Conservation (phyloP, 2,329 filamentous ascomycete species). For the Phialophora macrospora region DNA sequence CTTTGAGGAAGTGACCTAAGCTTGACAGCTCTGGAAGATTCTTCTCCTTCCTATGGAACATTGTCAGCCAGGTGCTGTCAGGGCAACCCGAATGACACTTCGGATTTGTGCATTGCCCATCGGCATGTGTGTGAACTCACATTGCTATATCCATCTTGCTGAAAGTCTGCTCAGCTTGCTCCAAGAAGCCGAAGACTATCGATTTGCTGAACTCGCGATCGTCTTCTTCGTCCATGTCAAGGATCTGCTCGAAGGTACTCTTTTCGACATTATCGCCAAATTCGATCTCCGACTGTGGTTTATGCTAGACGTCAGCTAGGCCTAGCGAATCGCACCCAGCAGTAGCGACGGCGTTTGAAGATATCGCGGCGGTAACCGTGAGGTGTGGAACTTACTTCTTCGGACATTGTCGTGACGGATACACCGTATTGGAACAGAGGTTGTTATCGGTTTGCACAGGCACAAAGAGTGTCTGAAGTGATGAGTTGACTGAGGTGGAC, state of each 20-base stretch:
- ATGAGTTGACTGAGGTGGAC: neutral
- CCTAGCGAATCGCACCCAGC: neutral
- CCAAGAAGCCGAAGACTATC: conserved; percentile 91
- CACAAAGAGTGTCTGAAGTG: neutral
- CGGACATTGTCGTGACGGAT: conserved; percentile 20
- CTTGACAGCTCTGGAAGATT: conserved; percentile 77
- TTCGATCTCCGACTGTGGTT: conserved; percentile 51
- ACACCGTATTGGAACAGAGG: neutral
- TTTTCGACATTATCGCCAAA: conserved; percentile 78
- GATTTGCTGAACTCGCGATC: conserved; percentile 85
- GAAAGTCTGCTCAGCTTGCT: conserved; percentile 87
- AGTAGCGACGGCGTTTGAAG: neutral
- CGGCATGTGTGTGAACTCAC: conserved; percentile 55
- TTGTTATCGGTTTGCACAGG: neutral
- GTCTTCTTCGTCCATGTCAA: conserved; percentile 95
- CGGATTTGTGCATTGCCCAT: neutral
- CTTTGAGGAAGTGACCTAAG: conserved; percentile 95
- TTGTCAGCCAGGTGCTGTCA: conserved; percentile 7
- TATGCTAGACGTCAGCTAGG: conserved; percentile 4
- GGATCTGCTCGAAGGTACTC: conserved; percentile 86
- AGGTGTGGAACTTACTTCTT: conserved; percentile 29
- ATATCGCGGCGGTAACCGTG: neutral
- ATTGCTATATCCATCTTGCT: conserved; percentile 78
- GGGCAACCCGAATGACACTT: neutral
- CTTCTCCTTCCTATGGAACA: conserved; percentile 61